Evolutionary conservation across 2,329 filamentous ascomycete species (phyloP).

Genomic region (Calonectria montana): DNA sequence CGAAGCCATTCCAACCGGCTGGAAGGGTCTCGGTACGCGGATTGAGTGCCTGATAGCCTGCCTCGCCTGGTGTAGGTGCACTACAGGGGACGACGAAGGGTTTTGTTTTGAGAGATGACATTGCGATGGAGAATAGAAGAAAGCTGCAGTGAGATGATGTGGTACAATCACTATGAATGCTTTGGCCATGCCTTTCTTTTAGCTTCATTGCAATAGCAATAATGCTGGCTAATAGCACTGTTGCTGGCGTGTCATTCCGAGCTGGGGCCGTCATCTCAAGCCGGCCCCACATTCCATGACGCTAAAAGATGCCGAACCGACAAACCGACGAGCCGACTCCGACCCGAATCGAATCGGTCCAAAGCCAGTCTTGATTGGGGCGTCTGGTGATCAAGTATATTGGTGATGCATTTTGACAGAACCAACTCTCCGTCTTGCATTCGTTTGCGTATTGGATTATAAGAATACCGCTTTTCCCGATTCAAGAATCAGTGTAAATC

Average conservation of each 20-base stretch:
- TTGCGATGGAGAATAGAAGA: not conserved
- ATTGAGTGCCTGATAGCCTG: not conserved
- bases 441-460: not conserved
- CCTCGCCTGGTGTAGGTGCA: not conserved
- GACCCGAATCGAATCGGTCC: not conserved
- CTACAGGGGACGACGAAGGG: not conserved
- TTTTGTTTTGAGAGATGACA: not conserved
- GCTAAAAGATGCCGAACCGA: not conserved
- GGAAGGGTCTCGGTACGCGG: not conserved
- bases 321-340: not conserved
- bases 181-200: not conserved
- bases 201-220: not conserved
- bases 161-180: not conserved
- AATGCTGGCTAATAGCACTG: not conserved
- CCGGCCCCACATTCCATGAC: not conserved
- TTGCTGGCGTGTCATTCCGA: not conserved
- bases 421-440: not conserved
- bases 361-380: not conserved
- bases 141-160: not conserved
- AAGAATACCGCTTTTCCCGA: not conserved
- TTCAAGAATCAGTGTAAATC: not conserved
- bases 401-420: not conserved
- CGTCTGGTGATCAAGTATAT: not conserved
- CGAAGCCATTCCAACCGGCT: not conserved
- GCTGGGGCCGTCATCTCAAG: not conserved